phyloP scores from a whole-genome alignment of 805 yeast species.

The Saturnispora mendoncae region DNA sequence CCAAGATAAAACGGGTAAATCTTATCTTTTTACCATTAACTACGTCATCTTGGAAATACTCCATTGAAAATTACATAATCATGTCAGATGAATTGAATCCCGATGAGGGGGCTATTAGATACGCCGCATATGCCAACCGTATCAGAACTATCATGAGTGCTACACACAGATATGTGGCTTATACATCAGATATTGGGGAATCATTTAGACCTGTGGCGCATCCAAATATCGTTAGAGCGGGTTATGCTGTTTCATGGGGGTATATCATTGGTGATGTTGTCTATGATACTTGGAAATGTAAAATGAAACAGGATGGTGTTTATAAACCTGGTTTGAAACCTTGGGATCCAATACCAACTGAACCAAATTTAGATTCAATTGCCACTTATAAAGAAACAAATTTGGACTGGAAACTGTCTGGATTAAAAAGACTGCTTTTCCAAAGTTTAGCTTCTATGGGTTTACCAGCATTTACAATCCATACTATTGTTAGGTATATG shows the following conservation, averaged over 20 bases:
- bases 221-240: constrained; percentile 51
- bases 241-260: constrained; percentile 71
- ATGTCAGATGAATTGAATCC: constrained; percentile 12
- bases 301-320: constrained; percentile 55
- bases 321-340: constrained; percentile 54
- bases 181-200: constrained; percentile 81
- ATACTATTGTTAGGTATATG: constrained; percentile 63
- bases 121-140: constrained; percentile 76
- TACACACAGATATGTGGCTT: constrained; percentile 75
- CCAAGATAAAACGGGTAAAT: too few relatives aligned
- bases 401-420: constrained; percentile 59
- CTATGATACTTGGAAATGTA: constrained; percentile 64
- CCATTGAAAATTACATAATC: not conserved
- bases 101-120: constrained; percentile 39
- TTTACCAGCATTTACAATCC: constrained; percentile 79
- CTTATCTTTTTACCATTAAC: too few relatives aligned
- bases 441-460: constrained; percentile 83
- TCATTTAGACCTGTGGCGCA: constrained; percentile 77
- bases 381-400: constrained; percentile 27
- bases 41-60: not conserved
- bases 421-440: constrained; percentile 65
- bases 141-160: constrained; percentile 61
- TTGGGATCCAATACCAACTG: constrained; percentile 46
- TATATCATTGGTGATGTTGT: constrained; percentile 70
- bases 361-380: constrained; percentile 32